Evolutionary conservation across 2,329 filamentous ascomycete genomes (phyloP).

Genomic region (Alternaria conjuncta): DNA sequence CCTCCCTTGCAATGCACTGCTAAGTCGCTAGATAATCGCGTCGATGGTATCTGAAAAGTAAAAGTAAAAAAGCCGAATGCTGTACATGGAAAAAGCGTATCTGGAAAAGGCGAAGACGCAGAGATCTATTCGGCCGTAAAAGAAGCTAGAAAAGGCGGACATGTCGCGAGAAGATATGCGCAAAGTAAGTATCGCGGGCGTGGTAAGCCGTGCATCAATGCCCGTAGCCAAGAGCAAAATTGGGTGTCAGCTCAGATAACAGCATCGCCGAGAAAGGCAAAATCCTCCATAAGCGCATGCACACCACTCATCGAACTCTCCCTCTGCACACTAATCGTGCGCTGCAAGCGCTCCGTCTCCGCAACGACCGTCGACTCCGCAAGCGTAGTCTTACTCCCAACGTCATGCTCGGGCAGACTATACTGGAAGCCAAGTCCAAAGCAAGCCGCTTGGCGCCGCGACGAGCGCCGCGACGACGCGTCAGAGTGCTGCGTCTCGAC

Average conservation of each 20-base stretch:
- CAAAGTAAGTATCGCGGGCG: background rate
- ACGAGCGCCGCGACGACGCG: slow-evolving; percentile 13
- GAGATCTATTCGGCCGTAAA: background rate
- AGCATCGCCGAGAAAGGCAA: slow-evolving; percentile 40
- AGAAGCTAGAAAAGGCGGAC: background rate
- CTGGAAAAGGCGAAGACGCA: background rate
- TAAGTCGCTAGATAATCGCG: background rate
- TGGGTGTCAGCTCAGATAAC: slow-evolving; percentile 26
- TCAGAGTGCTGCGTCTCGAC: slow-evolving; percentile 26
- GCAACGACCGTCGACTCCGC: slow-evolving; percentile 17
- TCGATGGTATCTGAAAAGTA: background rate
- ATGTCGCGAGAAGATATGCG: background rate
- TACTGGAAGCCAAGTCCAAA: slow-evolving; percentile 46
- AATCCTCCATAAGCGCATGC: slow-evolving; percentile 40
- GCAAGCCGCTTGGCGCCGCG: slow-evolving; percentile 39
- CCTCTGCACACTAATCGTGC: slow-evolving; percentile 20
- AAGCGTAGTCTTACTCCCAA: slow-evolving; percentile 35
- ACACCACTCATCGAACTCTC: slow-evolving; percentile 33
- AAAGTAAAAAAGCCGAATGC: background rate
- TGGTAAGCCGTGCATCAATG: background rate
- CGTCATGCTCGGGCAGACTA: slow-evolving; percentile 39
- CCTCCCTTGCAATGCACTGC: background rate
- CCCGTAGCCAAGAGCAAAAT: background rate
- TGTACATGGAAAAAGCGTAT: background rate
- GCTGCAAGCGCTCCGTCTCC: background rate